phyloP scores from a whole-genome alignment of 202 grass and related monocot species.

The Eragrostis tef region DNA sequence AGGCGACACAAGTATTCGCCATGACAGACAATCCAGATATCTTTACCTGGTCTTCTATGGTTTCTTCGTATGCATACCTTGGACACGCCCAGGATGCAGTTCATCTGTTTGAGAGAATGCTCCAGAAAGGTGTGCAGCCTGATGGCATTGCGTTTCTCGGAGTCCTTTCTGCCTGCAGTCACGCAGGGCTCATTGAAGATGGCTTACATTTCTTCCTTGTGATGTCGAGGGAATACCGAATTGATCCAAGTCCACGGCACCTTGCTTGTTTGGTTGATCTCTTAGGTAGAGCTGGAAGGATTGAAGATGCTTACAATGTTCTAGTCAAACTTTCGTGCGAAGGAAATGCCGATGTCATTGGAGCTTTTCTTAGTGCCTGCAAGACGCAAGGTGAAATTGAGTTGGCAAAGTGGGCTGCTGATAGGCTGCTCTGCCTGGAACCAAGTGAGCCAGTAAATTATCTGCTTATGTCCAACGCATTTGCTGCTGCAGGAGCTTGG shows the following conservation, averaged over 20 bases:
- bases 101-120: conserved; percentile 68
- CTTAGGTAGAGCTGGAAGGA: conserved; percentile 64
- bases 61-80: conserved; percentile 67
- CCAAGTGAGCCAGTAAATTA: conserved; percentile 71
- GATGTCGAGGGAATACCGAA: conserved; percentile 60
- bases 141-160: conserved; percentile 74
- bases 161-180: conserved; percentile 72
- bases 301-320: conserved; percentile 53
- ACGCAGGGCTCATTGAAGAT: conserved; percentile 74
- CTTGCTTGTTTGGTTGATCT: conserved; percentile 72
- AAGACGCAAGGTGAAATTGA: conserved; percentile 64
- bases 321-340: conserved; percentile 44
- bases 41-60: conserved; percentile 76
- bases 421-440: conserved; percentile 61
- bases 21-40: conserved; percentile 51
- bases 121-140: conserved; percentile 54
- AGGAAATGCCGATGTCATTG: conserved; percentile 52
- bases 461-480: conserved; percentile 75
- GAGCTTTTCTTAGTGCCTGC: conserved; percentile 65
- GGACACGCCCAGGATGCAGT: conserved; percentile 54
- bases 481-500: conserved; percentile 68
- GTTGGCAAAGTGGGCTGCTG: conserved; percentile 62
- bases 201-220: conserved; percentile 66
- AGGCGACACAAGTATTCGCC: conserved; percentile 53
- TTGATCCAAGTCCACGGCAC: conserved; percentile 59